These are phyloP conservation scores for Cicer judaicum DNA, from an alignment of 306 rosid species.

Conservation along the genomic window DNA sequence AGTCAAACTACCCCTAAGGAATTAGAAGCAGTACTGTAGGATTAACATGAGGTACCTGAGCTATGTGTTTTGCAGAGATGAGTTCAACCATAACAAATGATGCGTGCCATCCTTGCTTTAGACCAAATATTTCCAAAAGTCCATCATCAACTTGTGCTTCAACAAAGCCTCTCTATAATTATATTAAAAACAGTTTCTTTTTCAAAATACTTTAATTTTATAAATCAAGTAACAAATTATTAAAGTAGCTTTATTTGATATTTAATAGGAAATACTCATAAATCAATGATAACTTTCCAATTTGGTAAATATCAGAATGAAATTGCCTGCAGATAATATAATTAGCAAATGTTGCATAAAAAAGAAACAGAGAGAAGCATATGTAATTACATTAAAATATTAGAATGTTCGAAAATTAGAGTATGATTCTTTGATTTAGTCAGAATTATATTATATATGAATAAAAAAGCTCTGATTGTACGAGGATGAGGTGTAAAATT, in stretches of 20 bases:
- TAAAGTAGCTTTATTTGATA: neutral
- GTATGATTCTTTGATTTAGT: too few relatives aligned
- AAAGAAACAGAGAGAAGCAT: too few relatives aligned
- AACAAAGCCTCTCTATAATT: conserved; percentile 78
- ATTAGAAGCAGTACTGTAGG: neutral
- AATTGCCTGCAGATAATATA: neutral
- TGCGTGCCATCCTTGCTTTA: conserved; percentile 99
- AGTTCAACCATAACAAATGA: conserved; percentile 97
- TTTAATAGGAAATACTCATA: conserved; percentile 9
- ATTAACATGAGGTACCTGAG: conserved; percentile 65
- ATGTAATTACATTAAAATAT: too few relatives aligned
- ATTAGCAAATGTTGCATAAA: too few relatives aligned
- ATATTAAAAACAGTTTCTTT: conserved; percentile 30
- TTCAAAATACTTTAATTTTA: conserved; percentile 3
- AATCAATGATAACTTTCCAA: neutral
- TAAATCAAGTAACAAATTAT: neutral
- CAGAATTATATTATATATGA: too few relatives aligned
- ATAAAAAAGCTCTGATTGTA: too few relatives aligned
- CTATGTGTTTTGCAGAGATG: conserved; percentile 91
- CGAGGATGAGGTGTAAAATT: too few relatives aligned
- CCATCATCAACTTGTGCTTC: conserved; percentile 97
- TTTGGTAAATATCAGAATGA: neutral
- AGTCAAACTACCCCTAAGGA: too few relatives aligned
- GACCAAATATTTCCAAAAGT: conserved; percentile 92
- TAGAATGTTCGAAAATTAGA: too few relatives aligned